Base-by-base conservation (phyloP, 2,329 filamentous ascomycete genomes). In the Ophiocordyceps camponoti-leonardi region DNA sequence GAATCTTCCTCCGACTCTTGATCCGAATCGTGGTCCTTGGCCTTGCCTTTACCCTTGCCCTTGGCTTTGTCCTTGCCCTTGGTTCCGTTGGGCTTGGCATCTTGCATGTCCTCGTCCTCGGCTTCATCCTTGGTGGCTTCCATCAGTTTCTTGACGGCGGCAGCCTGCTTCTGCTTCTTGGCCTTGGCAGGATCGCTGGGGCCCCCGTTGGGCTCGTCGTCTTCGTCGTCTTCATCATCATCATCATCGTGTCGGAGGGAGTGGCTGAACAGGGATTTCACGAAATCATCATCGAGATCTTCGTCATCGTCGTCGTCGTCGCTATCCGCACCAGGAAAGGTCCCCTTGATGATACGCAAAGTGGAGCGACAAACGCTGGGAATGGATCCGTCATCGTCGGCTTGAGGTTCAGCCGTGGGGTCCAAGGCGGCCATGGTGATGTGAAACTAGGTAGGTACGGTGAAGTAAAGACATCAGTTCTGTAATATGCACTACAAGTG, bases 401-500 rank as follows among this genome's bases (percentile, higher is more conserved):
- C 71, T 62, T 86, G 75, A 33, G 80, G 74, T 55, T 78, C 72
- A 56, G 84, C 84, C 58, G 78, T 86, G 48, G 92, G 92, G 62
- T 98, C 90, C 62, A 98, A 82, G 53, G 92, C 92, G 58, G 93
- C 92, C 92, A 98, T 98, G 58, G 88, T 96, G 60, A 98, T 86
- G 63, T 86, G 86, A 69, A 95, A 93, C 88, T 94, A 39, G 45
- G 31, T 43, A 43, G 44, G n/a, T n/a, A n/a, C n/a, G n/a, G n/a
- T n/a, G n/a, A n/a, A n/a, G n/a, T n/a, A n/a, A n/a, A n/a, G n/a
- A n/a, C n/a, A n/a, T n/a, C n/a, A n/a, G n/a, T n/a, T n/a, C n/a
- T n/a, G n/a, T n/a, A n/a, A n/a, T n/a, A n/a, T n/a, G n/a, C n/a
- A n/a, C n/a, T n/a, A n/a, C n/a, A n/a, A n/a, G n/a, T n/a, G n/a